phyloP scores from a whole-genome alignment of 495 filamentous ascomycete genomes.

The Astrothelium subdiscretum region DNA sequence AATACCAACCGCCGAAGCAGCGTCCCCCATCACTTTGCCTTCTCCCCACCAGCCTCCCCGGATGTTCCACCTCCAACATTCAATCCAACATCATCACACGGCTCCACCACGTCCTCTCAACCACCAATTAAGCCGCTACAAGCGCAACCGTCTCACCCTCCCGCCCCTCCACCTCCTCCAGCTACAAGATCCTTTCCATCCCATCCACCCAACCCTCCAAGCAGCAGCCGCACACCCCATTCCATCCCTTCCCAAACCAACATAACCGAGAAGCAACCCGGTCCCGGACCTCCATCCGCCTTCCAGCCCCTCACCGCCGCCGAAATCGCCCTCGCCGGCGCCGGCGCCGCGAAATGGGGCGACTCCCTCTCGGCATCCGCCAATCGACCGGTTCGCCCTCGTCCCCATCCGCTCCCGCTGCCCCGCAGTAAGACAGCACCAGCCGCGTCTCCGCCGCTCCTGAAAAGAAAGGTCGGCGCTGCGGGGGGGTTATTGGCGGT shows the following conservation, averaged over 20 bases:
- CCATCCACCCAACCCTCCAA: background rate
- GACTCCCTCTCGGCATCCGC: background rate
- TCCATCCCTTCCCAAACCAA: background rate
- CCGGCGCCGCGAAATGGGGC: conserved; percentile 1
- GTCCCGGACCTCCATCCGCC: too few species aligned
- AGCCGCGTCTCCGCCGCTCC: background rate
- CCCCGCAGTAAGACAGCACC: background rate
- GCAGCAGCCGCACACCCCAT: background rate
- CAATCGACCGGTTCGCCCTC: background rate
- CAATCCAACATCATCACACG: background rate
- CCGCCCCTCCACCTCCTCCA: background rate
- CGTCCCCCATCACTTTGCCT: background rate
- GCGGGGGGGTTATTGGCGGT: background rate
- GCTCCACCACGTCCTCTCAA: too few species aligned
- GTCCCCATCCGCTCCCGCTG: background rate
- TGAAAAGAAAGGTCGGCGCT: background rate
- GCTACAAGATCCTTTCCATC: background rate
- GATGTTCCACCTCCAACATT: background rate
- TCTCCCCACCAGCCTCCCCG: background rate
- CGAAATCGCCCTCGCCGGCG: background rate
- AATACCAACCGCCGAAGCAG: background rate
- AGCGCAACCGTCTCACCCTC: too few species aligned
- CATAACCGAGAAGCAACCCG: too few species aligned
- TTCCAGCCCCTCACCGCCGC: background rate
- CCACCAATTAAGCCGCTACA: too few species aligned